These are phyloP conservation scores for Xylariaceae sp. DNA, from an alignment of 2,329 filamentous ascomycete species.

Conservation along the genomic window DNA sequence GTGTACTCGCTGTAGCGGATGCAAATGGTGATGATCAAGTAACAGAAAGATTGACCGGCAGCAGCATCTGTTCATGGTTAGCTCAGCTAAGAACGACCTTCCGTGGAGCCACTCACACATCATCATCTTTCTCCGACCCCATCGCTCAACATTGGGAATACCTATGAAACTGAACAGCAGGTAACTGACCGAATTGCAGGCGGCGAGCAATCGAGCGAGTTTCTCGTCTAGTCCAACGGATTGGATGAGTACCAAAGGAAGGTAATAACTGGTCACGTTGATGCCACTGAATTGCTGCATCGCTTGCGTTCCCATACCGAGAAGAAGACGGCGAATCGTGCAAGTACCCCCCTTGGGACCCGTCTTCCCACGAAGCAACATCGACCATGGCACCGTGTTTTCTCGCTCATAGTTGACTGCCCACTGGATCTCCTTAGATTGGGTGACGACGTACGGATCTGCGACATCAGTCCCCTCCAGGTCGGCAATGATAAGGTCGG, in stretches of 20 bases:
- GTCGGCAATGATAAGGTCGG: constrained; percentile 25
- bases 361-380: constrained; percentile 44
- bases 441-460: constrained; percentile 19
- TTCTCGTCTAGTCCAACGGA: constrained; percentile 46
- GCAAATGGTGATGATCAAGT: constrained; percentile 26
- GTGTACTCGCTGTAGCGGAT: constrained; percentile 12
- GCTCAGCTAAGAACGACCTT: not conserved
- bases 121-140: constrained; percentile 53
- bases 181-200: constrained; percentile 36
- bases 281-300: constrained; percentile 20
- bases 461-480: constrained; percentile 19
- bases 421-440: constrained; percentile 27
- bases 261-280: constrained; percentile 22
- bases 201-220: constrained; percentile 47
- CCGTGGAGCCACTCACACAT: constrained; percentile 34
- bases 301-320: constrained; percentile 14
- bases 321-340: constrained; percentile 5
- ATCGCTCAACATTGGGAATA: constrained; percentile 29
- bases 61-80: constrained; percentile 30
- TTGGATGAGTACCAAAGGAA: constrained; percentile 47
- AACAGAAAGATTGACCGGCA: constrained; percentile 47
- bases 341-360: constrained; percentile 31
- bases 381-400: constrained; percentile 44
- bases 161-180: constrained; percentile 23
- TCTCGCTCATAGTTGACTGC: constrained; percentile 30